Percentiles rank a stretch among this genome's conserved stretches.
Evolutionary conservation across 2,329 filamentous ascomycete species (phyloP).

Genomic region (Botryosphaeria dothidea): DNA sequence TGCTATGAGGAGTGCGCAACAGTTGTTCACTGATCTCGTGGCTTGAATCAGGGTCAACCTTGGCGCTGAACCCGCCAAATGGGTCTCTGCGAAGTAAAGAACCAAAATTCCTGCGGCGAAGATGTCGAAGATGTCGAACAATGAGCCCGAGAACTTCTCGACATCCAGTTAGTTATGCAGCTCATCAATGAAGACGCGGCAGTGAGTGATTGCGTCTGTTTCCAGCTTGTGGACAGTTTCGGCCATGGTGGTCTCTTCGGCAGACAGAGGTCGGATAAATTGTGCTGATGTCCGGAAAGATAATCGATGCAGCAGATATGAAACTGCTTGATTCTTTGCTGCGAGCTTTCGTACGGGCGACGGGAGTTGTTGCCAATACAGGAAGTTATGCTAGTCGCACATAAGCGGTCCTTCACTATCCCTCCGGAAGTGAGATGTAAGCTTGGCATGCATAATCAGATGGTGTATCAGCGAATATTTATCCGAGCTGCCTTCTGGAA

Average conservation of each 20-base stretch:
- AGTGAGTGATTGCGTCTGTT: too few species aligned
- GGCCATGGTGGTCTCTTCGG: too few species aligned
- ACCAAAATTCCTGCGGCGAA: not conserved
- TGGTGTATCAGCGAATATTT: too few species aligned
- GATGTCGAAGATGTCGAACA: not conserved
- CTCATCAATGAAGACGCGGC: not conserved
- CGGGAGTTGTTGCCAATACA: not conserved
- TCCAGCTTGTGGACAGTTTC: not conserved
- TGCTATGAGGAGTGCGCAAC: too few species aligned
- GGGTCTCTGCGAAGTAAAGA: too few species aligned
- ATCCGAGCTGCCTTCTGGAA: too few species aligned
- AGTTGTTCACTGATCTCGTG: too few species aligned
- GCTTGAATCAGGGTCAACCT: too few species aligned
- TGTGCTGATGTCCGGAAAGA: not conserved
- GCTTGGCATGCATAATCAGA: not conserved
- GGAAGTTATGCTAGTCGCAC: not conserved
- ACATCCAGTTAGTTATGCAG: not conserved
- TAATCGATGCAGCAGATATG: not conserved
- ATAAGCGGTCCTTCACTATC: not conserved
- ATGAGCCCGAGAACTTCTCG: not conserved
- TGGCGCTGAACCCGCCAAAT: too few species aligned
- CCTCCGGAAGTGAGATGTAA: not conserved
- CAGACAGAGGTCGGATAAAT: too few species aligned
- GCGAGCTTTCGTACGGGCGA: not conserved
- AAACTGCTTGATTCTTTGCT: not conserved